Conservation (phyloP, 495 filamentous ascomycete species). For the Immersiella caudata region DNA sequence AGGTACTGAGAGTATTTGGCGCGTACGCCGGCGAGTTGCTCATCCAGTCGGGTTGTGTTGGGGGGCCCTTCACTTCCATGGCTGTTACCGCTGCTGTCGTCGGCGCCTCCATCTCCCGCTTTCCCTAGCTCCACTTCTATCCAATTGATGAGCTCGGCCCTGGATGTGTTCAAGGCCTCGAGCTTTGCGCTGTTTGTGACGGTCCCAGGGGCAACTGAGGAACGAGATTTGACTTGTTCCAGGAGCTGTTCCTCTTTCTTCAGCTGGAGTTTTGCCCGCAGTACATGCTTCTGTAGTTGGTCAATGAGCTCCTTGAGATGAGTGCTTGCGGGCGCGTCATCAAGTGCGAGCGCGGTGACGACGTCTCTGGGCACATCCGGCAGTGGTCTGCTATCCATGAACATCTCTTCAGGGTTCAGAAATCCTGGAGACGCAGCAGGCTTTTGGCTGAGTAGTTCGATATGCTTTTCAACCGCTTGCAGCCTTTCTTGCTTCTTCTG, state of each 20-base stretch:
- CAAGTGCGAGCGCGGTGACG: slow-evolving; percentile 43
- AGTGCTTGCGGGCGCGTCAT: slow-evolving; percentile 35
- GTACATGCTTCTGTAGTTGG: slow-evolving; percentile 65
- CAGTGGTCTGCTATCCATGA: slow-evolving; percentile 44
- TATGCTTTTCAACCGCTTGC: slow-evolving; percentile 48
- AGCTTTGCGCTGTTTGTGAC: slow-evolving; percentile 43
- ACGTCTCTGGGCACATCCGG: slow-evolving; percentile 54
- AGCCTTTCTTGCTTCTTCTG: slow-evolving; percentile 59
- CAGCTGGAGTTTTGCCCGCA: slow-evolving; percentile 63
- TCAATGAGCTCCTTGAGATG: slow-evolving; percentile 56
- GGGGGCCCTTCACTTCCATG: slow-evolving; percentile 30
- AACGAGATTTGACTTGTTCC: slow-evolving; percentile 55
- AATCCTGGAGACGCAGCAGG: slow-evolving; percentile 55
- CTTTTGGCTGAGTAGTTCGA: slow-evolving; percentile 55
- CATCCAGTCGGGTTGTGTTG: slow-evolving; percentile 46
- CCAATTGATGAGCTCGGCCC: slow-evolving; percentile 71
- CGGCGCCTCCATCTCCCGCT: slow-evolving; percentile 50
- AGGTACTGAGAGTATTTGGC: slow-evolving; percentile 53
- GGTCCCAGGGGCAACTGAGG: slow-evolving; percentile 32
- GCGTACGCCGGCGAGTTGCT: slow-evolving; percentile 53
- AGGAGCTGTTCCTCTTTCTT: slow-evolving; percentile 64
- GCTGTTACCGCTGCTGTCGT: slow-evolving; percentile 41
- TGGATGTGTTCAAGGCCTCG: slow-evolving; percentile 56
- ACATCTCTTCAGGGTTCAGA: slow-evolving; percentile 49
- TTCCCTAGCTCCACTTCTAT: slow-evolving; percentile 67